phyloP scores from a whole-genome alignment of 176 grass and related monocot genomes.

The Aegilops tauschii region DNA sequence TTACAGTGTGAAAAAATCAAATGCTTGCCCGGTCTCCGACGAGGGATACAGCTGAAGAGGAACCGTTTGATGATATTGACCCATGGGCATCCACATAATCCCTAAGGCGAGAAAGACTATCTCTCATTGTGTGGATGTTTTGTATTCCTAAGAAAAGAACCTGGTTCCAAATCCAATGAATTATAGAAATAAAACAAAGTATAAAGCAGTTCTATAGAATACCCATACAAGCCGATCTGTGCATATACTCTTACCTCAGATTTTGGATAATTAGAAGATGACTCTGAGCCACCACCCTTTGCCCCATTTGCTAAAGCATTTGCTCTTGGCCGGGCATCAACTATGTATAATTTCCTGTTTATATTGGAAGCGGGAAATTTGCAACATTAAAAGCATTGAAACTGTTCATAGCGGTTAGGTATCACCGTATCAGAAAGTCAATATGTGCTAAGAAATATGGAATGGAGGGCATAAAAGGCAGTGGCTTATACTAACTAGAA shows the following conservation, averaged over 20 bases:
- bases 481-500: constrained; percentile 13
- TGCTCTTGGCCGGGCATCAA: constrained; percentile 94
- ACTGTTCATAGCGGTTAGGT: background rate
- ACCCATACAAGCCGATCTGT: constrained; percentile 6
- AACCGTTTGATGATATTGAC: constrained; percentile 78
- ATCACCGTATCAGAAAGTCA: background rate
- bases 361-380: constrained; percentile 25
- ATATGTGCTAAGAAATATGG: background rate
- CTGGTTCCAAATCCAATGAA: constrained; percentile 51
- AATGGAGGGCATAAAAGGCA: background rate
- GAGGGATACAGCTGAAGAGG: constrained; percentile 63
- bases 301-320: constrained; percentile 97
- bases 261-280: constrained; percentile 86
- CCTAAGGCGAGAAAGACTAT: constrained; percentile 95
- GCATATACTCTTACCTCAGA: constrained; percentile 63
- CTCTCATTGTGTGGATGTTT: constrained; percentile 98
- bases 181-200: background rate
- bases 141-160: constrained; percentile 96
- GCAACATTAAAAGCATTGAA: constrained; percentile 24
- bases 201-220: constrained; percentile 3
- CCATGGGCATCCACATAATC: constrained; percentile 96
- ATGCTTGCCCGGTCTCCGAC: constrained; percentile 39
- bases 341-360: constrained; percentile 94
- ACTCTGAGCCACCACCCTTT: constrained; percentile 97
- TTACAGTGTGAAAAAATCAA: constrained; percentile 14